Base-by-base conservation (phyloP, 805 yeast species). In the Tetrapisispora nanseiensis region DNA sequence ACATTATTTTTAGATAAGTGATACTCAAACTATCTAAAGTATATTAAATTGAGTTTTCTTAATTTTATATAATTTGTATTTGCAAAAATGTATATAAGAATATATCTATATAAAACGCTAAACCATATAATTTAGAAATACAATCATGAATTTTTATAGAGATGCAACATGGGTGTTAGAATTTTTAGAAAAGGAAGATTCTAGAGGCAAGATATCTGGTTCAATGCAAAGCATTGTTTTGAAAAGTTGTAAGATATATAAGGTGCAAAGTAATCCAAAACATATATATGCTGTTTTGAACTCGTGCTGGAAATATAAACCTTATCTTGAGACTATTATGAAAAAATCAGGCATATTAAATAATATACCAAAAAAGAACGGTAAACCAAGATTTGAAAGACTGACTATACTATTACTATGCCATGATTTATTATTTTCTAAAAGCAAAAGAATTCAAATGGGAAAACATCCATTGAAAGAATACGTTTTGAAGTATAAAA, bases 401-500 rank as follows among this genome's bases (percentile, higher is more conserved):
- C 38, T 55, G 35, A 62, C 67, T 1, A 43, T 62, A 2, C 47
- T 80, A 41, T 66, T 90, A 8, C 62, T 90, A 62, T 81, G 81
- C 1, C 95, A 90, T 55, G 98, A 90, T 63, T 67, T 86, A 41
- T 61, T 89, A 6, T 71, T 92, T 44, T 74, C 90, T 6, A 74
- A 78, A 48, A 71, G 77, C 22, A 92, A 94, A 10, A 67, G 96
- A 47, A 82, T 90, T 45, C 94, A 86, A 57, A 81, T 86, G 70
- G 94, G 94, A 6, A 89, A 87, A 54, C 86, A 82, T 47, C 84
- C 90, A 0, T 71, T 86, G 44, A 92, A 92, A 56, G 92, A 84
- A 38, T 82, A 84, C 11, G 69, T 92, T 4, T 65, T 92, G 43
- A 72, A 77, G 45, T 82, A 87, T 59, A 85, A 83, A 60, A 80